These are phyloP conservation scores for Umbilicus rupestris DNA, from an alignment of 164 flowering plant genomes.

Conservation along the genomic window DNA sequence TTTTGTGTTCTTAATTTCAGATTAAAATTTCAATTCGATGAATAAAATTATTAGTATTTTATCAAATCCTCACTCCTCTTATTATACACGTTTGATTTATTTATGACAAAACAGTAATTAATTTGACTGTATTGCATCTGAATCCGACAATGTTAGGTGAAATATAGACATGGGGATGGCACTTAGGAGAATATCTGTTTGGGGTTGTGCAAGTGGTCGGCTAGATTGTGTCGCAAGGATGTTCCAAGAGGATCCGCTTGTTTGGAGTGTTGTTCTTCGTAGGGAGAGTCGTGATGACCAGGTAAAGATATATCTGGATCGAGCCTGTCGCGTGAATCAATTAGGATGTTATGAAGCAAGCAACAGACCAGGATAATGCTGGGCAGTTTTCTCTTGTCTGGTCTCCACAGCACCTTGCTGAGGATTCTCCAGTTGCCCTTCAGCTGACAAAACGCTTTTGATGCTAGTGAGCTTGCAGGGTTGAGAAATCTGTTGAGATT, in stretches of 20 bases:
- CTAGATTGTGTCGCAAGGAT: conserved; percentile 36
- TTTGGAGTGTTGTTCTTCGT: conserved; percentile 43
- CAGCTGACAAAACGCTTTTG: conserved; percentile 53
- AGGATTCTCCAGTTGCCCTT: conserved; percentile 93
- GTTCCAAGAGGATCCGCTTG: conserved; percentile 39
- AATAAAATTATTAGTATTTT: no score
- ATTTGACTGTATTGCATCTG: no score
- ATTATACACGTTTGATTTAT: no score
- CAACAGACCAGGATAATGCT: conserved; percentile 89
- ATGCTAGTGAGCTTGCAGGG: conserved; percentile 48
- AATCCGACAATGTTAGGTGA: no score
- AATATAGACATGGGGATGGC: no score
- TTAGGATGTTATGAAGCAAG: conserved; percentile 77
- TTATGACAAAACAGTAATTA: no score
- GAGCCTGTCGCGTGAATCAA: conserved; percentile 61
- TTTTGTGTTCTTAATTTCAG: no score
- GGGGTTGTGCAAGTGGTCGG: conserved; percentile 20
- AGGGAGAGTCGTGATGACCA: conserved; percentile 69
- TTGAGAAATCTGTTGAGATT: conserved; percentile 41
- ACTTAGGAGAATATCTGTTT: no score
- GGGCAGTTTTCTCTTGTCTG: conserved; percentile 77
- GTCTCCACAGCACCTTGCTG: conserved; percentile 96
- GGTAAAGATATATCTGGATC: conserved; percentile 46
- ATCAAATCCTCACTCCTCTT: no score
- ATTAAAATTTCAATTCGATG: no score